phyloP scores from a whole-genome alignment of 1,284 basidiomycete genomes.

The Chalciporus sp. region DNA sequence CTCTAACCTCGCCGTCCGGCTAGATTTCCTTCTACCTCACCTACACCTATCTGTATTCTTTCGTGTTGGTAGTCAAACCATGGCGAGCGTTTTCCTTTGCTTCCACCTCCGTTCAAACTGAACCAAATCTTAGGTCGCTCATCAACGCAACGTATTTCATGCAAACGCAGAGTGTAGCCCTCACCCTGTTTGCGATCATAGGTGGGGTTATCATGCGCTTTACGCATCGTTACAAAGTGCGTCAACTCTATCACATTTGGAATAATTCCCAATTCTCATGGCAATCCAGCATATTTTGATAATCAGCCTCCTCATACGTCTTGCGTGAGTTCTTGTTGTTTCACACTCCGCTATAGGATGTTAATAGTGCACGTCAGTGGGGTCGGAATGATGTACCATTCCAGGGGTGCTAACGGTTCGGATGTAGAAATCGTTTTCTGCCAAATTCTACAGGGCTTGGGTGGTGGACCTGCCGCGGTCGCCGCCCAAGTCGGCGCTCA shows the following conservation, averaged over 20 bases:
- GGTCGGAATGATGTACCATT: constrained; percentile 73
- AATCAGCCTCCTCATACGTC: constrained; percentile 65
- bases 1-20: constrained; percentile 20
- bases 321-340: constrained; percentile 40
- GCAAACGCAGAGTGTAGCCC: constrained; percentile 58
- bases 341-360: not conserved
- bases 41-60: constrained; percentile 62
- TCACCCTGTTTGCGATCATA: constrained; percentile 66
- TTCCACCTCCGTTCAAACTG: not conserved
- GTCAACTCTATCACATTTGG: not conserved
- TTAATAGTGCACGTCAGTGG: constrained; percentile 45
- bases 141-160: constrained; percentile 57
- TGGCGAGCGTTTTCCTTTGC: constrained; percentile 40
- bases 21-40: constrained; percentile 67
- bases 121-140: constrained; percentile 42
- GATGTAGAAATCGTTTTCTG: constrained; percentile 67
- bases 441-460: constrained; percentile 77
- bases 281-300: constrained; percentile 58
- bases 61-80: constrained; percentile 60
- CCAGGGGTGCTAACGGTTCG: constrained; percentile 62
- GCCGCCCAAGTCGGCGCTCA: constrained; percentile 78
- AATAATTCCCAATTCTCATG: not conserved
- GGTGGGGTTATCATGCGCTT: constrained; percentile 61
- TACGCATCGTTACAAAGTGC: constrained; percentile 55
- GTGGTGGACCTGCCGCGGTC: constrained; percentile 77